Evolutionary conservation across 192 early-diverging fungal species (phyloP).

Genomic region (Haplosporangium gracile): DNA sequence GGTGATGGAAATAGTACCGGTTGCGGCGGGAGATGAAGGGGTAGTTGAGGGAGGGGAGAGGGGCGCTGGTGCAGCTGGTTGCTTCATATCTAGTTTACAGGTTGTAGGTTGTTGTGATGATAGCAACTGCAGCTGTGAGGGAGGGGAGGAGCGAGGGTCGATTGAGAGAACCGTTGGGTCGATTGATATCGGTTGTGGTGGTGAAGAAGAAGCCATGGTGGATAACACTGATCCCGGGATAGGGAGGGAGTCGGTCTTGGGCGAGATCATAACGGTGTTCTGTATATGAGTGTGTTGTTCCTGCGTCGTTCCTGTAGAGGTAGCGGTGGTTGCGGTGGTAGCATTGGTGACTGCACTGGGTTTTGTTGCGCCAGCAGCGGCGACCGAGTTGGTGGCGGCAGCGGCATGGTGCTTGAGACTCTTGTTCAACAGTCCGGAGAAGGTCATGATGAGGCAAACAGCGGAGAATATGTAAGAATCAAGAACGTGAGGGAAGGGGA

Average conservation of each 20-base stretch:
- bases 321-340: neutral
- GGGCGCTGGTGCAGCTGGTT: neutral
- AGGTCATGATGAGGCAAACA: slow-evolving; percentile 29
- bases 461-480: neutral
- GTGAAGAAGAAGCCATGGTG: neutral
- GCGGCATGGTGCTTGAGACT: slow-evolving; percentile 25
- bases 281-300: neutral
- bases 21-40: neutral
- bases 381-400: neutral
- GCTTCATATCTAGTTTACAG: neutral
- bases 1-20: neutral
- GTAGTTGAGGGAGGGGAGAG: neutral
- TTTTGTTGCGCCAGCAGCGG: slow-evolving; percentile 1
- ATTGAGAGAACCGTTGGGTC: neutral
- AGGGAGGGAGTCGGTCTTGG: neutral
- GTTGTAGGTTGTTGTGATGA: neutral
- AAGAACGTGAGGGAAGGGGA: neutral
- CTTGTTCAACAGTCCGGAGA: slow-evolving; percentile 40
- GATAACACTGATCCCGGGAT: neutral
- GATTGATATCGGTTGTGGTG: neutral
- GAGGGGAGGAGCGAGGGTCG: neutral
- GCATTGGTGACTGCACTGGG: neutral
- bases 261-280: neutral
- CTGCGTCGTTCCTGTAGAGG: neutral
- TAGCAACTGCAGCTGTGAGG: neutral